These are phyloP conservation scores for Lentinus tigrinus DNA, from an alignment of 768 basidiomycete species.

Conservation along the genomic window DNA sequence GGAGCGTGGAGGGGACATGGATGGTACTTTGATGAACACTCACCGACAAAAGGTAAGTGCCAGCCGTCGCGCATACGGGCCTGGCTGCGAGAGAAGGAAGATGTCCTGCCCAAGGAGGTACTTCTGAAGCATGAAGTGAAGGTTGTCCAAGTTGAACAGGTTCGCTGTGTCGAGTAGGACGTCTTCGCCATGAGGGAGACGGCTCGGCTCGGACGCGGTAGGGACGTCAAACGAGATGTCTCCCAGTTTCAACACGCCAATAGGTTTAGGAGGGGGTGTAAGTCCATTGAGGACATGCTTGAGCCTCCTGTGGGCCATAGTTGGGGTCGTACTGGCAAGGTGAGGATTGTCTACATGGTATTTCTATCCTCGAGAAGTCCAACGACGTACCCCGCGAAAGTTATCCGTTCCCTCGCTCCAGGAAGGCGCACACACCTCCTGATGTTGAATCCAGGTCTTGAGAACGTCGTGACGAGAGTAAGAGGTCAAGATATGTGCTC, in stretches of 20 bases:
- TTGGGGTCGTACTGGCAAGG: not conserved
- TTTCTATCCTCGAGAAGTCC: not conserved
- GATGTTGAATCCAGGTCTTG: not conserved
- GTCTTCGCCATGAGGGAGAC: slow-evolving; percentile 43
- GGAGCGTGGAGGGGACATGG: not conserved
- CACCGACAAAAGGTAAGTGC: slow-evolving; percentile 65
- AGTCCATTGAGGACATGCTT: slow-evolving; percentile 47
- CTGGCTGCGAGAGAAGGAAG: slow-evolving; percentile 65
- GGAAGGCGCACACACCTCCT: not conserved
- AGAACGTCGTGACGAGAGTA: not conserved
- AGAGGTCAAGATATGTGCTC: not conserved
- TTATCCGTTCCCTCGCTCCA: not conserved
- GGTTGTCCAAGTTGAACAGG: slow-evolving; percentile 51
- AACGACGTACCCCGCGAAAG: not conserved
- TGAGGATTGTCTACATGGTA: no score
- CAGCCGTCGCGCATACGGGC: slow-evolving; percentile 62
- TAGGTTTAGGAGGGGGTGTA: slow-evolving; percentile 35
- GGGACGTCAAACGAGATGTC: slow-evolving; percentile 57
- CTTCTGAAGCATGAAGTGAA: slow-evolving; percentile 69
- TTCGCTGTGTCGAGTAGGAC: slow-evolving; percentile 51
- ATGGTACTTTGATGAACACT: not conserved
- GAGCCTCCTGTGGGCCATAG: slow-evolving; percentile 38
- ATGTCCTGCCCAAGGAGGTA: slow-evolving; percentile 66
- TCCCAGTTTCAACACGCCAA: slow-evolving; percentile 59
- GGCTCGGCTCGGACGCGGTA: slow-evolving; percentile 43